Evolutionary conservation across 257 asterid genomes (phyloP).

Genomic region (Lantana camara): DNA sequence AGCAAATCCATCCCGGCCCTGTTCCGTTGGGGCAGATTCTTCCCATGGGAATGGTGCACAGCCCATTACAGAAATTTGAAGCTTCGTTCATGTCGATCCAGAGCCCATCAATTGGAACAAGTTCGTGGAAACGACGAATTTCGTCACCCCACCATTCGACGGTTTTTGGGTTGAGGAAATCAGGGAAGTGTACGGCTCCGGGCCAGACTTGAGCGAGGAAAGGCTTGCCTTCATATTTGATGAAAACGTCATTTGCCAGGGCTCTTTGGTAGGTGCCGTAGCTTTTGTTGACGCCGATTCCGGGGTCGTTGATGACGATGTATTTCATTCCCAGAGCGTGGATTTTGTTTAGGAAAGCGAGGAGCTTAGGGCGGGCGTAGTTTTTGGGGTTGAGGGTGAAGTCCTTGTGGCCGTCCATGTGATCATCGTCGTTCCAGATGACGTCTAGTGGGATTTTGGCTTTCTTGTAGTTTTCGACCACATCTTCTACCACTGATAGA

Average conservation of each 20-base stretch:
- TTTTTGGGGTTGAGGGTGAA: conserved; percentile 73
- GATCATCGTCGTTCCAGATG: conserved; percentile 92
- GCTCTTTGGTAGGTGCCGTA: conserved; percentile 73
- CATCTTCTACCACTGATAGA: conserved; percentile 76
- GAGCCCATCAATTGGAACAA: conserved; percentile 79
- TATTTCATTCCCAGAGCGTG: conserved; percentile 80
- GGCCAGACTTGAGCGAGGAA: conserved; percentile 90
- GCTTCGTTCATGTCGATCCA: conserved; percentile 93
- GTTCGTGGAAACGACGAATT: conserved; percentile 68
- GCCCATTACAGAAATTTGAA: conserved; percentile 70
- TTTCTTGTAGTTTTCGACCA: conserved; percentile 63
- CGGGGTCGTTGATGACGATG: conserved; percentile 78
- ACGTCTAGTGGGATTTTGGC: conserved; percentile 86
- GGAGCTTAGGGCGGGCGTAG: conserved; percentile 67
- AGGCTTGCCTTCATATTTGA: conserved; percentile 72
- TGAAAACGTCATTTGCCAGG: conserved; percentile 71
- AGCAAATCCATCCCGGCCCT: conserved; percentile 82
- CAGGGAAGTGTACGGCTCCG: conserved; percentile 85
- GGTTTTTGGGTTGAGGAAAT: conserved; percentile 71
- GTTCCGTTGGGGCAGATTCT: conserved; percentile 65
- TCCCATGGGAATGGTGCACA: conserved; percentile 61
- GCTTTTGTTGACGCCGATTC: conserved; percentile 67
- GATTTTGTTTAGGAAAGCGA: conserved; percentile 65
- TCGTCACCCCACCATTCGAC: conserved; percentile 84
- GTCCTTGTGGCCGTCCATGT: conserved; percentile 83